Conservation (phyloP, 768 basidiomycete genomes). For the Naematelia aurantialba region DNA sequence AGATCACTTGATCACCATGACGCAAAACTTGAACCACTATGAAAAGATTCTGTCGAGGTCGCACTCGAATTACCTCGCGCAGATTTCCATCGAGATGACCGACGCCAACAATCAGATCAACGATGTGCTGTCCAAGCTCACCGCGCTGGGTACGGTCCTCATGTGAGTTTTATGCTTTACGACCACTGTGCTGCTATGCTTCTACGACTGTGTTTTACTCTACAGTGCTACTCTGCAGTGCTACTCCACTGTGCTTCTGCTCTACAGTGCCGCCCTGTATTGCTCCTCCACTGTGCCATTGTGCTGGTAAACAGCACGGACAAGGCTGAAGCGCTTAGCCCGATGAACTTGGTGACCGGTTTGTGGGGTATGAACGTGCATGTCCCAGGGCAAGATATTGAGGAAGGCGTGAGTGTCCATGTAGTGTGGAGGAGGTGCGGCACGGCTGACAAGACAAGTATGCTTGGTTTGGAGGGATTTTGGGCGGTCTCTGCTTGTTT, state of each 20-base stretch:
- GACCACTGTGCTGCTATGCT: neutral
- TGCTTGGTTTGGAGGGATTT: constrained; percentile 83
- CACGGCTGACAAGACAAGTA: constrained; percentile 52
- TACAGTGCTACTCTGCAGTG: no score
- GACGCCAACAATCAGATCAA: constrained; percentile 99
- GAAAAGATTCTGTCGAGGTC: constrained; percentile 98
- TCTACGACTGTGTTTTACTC: no score
- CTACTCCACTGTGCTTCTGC: no score
- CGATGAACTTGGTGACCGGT: constrained; percentile 82
- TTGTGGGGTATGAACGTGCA: constrained; percentile 99
- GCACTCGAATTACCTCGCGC: constrained; percentile 98
- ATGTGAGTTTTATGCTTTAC: constrained; percentile 61
- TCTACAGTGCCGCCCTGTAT: no score
- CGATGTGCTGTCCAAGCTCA: constrained; percentile 90
- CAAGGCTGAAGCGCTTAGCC: no score
- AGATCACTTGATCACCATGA: constrained; percentile 99
- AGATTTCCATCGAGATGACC: constrained; percentile 99
- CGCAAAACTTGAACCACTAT: constrained; percentile 98
- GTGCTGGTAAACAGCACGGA: neutral
- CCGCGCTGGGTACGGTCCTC: constrained; percentile 93
- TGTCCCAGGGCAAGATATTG: constrained; percentile 64
- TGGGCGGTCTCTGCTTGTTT: constrained; percentile 73
- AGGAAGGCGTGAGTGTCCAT: constrained; percentile 30
- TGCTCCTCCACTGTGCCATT: no score
- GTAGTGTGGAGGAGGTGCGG: constrained; percentile 1